Evolutionary conservation across 2,329 filamentous ascomycete species (phyloP), one percentile per base, ranked within the genome.

Genomic region (Penicillium verrucosum): DNA sequence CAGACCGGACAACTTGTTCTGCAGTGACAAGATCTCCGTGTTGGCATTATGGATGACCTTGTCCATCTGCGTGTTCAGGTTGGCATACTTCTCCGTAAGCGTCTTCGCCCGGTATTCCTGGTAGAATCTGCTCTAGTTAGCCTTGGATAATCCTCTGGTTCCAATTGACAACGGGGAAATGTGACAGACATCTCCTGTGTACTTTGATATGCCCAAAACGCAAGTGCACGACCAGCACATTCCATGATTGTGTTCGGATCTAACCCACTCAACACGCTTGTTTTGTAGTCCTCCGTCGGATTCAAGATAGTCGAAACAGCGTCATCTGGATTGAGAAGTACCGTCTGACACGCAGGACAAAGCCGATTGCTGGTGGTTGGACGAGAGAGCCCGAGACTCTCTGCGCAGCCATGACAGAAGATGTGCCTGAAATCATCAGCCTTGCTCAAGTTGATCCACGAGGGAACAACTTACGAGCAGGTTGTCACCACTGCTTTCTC

Each of bases 271-370:
- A 97, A 79, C 0, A 95, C 84, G 58, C 87, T 92, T 0, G 89
- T 91, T 73, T 96, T 96, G 79, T 94, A 96, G 63, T 95, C 91
- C 67, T 97, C 92, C 0, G 85, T 87, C 0, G 91, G 91, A 58
- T 87, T 89, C 40, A 97, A 80, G 30, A 85, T 82, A 1, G 87
- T 83, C 21, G 87, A 79, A 10, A 89, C 85, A 4, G 86, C 89
- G 75, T 95, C 90, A 64, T 95, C 89, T 0, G 85, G 85, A 60
- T 87, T 89, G 8, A 78, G 76, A 2, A 97, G 81, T 9, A 80
- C 80, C 2, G 85, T 82, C 34, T 84, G 79, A 69, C 93, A 97
- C 27, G 89, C 90, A 52, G 91, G 92, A 69, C 92, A 97, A 1
- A 76, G 76, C 41, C 82, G 79, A 56, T 81, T 75, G 30, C 80